Percentiles rank a stretch among this genome's conserved stretches.
phyloP scores from a whole-genome alignment of 305 asterid genomes.

The Solanum hybrid region DNA sequence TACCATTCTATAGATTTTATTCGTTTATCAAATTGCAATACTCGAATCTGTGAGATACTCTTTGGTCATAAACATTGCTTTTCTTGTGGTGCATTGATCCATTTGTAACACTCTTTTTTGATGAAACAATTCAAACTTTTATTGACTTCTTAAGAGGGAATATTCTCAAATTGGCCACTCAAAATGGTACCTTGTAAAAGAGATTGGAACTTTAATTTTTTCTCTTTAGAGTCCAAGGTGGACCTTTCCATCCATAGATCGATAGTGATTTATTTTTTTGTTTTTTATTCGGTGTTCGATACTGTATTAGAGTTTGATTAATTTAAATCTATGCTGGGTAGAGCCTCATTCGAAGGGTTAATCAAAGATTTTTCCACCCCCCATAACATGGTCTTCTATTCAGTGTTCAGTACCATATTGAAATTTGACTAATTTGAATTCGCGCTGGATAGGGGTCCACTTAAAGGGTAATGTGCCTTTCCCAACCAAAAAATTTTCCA shows the following conservation, averaged over 20 bases:
- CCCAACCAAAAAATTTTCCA: neutral
- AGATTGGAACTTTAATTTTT: neutral
- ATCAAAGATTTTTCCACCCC: neutral
- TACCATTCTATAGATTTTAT: neutral
- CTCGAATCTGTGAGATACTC: neutral
- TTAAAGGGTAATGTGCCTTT: neutral
- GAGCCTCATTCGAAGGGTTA: neutral
- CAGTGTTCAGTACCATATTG: neutral
- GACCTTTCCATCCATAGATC: neutral
- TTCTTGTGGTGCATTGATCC: neutral
- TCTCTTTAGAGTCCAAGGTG: neutral
- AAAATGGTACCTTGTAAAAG: neutral
- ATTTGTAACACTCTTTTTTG: neutral
- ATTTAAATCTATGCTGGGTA: too few species aligned
- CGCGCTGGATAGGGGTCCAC: neutral
- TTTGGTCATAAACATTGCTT: neutral
- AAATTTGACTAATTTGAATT: neutral
- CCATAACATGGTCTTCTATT: neutral
- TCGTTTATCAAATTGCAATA: neutral
- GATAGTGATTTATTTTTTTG: neutral
- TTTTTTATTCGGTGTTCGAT: neutral
- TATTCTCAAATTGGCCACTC: neutral
- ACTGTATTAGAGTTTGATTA: neutral
- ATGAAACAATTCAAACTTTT: neutral
- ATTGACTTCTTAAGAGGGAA: neutral